Base-by-base conservation (phyloP, 495 filamentous ascomycete genomes). In the Terfezia claveryi region DNA sequence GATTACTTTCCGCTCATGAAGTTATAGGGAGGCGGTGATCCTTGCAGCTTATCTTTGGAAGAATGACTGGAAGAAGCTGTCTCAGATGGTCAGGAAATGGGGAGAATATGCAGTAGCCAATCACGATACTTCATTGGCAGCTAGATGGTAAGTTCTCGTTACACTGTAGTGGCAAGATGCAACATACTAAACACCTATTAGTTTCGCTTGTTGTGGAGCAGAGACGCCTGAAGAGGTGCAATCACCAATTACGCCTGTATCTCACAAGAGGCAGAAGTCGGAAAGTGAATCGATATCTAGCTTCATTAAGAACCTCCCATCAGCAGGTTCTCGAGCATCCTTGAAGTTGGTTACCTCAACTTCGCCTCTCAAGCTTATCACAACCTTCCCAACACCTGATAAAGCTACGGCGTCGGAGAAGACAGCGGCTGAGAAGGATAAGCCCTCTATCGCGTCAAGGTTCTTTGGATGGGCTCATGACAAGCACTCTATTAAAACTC, bases 321-420 rank as follows among this genome's bases (percentile, higher is more conserved):
- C 63, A 46, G 56, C 63, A 23, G 64, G 64, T 46, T 61, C 62
- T 36, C 56, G 60, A 23, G 53, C 63, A 37, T 62, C 63, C 16
- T 51, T 66, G 20, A 59, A 59, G 58, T 62, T 66, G 63, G 62
- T 63, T 11, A 77, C 79, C 12, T 94, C 91, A 69, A 80, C 78
- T 11, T 81, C 86, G n/a, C 74, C 87, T 4, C 74, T 98, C 41
- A 96, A 94, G 66, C 75, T 98, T 1, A 93, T 96, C 58, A 98
- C 91, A 8, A 77, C 81, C 0, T 96, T 98, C 46, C 52, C 56
- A 27, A 23, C 59, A 55, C 59, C 37, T 64, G 68, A 57, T 54
- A 51, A 62, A 55, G 53, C 58, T 62, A 38, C 55, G 50, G 52
- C 63, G 9, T 63, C 66, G 27, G 61, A 60, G 49, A 62, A 66